Evolutionary conservation across 345 rosid genomes (phyloP), one percentile per base, ranked within the genome.

Genomic region (Citrus sp.): DNA sequence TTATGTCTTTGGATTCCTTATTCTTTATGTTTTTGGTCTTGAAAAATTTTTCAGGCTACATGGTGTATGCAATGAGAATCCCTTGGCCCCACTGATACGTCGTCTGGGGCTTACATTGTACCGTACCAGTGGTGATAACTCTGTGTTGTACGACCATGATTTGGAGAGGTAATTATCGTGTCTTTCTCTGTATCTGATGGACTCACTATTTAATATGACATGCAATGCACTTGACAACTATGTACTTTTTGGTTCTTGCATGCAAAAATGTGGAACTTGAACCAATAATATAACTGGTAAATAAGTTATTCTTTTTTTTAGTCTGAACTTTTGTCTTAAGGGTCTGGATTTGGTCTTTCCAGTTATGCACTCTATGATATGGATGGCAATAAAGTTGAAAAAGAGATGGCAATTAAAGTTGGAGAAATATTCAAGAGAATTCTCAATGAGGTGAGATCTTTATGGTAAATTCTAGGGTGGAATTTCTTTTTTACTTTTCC

Each of bases 41-140:
- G 21, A 56, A 59, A 37, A 67, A 60, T 63, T 67, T 70, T 79
- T 72, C 88, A 94, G 98, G 98, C 85, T 94, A 79, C 98, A 92
- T 83, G 98, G 98, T 73, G 97, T 90, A 65, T 94, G 95, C 79
- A 85, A 92, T 73, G 97, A 94, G 86, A 94, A 94, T 83, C 98
- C 98, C 6, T 84, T 94, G 86, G 98, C 97, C 78, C 97, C 97
- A 6, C 77, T 94, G 62, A 94, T 92, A 80, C 87, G 93, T 42
- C 80, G 84, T 81, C 78, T 94, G 59, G 97, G 97, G 69, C 94
- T 94, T 67, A 87, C 89, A 49, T 78, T 91, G 76, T 91, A 94
- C 85, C 90, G 97, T 75, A 94, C 98, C 64, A 94, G 98, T 63
- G 98, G 94, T 64, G 98, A 94, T 70, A 85, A 94, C 85, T 94